Percentiles rank a stretch among this genome's conserved stretches.
Evolutionary conservation across 164 flowering plant species (phyloP).

Genomic region (Tinospora cordifolia): DNA sequence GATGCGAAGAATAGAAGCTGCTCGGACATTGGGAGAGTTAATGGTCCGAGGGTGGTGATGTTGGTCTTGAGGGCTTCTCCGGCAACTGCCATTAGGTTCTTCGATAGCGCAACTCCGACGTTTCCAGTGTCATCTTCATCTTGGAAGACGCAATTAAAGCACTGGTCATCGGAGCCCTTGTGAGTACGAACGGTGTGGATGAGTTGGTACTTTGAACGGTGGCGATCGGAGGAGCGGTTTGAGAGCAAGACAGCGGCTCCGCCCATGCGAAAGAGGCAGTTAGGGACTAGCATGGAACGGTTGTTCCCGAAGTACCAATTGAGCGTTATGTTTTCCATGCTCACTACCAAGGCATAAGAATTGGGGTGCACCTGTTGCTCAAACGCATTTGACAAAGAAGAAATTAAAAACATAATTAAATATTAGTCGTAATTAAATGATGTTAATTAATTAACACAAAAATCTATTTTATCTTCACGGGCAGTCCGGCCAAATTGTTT

Average conservation of each 20-base stretch:
- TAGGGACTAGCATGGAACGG: constrained; percentile 20
- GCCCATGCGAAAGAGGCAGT: constrained; percentile 21
- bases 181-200: constrained; percentile 23
- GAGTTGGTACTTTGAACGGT: constrained; percentile 25
- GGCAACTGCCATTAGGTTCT: constrained; percentile 29
- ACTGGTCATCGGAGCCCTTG: constrained; percentile 23
- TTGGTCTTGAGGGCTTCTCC: constrained; percentile 20
- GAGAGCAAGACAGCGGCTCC: constrained; percentile 40
- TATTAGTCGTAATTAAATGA: too few relatives aligned
- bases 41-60: constrained; percentile 18
- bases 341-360: constrained; percentile 15
- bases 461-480: too few relatives aligned
- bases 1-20: constrained; percentile 20
- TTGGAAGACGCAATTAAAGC: constrained; percentile 29
- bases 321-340: constrained; percentile 19
- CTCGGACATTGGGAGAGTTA: constrained; percentile 32
- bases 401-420: not conserved
- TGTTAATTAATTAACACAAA: too few relatives aligned
- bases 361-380: constrained; percentile 14
- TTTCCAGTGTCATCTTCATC: constrained; percentile 27
- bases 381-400: not conserved
- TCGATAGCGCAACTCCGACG: constrained; percentile 23
- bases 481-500: too few relatives aligned
- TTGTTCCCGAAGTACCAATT: constrained; percentile 21
- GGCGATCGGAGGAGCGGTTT: constrained; percentile 23